A percentile compares a stretch with the other conserved stretches of the same genome.
Evolutionary conservation across 345 rosid genomes (phyloP).

Genomic region (Hypericum androsaemum): DNA sequence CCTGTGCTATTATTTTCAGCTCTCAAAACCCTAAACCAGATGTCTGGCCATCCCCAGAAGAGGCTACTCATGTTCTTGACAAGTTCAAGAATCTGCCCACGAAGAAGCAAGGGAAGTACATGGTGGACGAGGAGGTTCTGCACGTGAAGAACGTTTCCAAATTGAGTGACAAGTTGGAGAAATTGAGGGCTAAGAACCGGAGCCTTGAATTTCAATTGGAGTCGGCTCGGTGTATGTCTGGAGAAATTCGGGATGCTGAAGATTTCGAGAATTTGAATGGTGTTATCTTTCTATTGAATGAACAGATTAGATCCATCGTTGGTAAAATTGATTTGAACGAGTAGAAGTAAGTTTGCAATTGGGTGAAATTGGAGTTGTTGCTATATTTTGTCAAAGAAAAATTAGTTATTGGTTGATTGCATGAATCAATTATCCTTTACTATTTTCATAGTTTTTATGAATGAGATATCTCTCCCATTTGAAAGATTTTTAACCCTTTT

Average conservation of each 20-base stretch:
- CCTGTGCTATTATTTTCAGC: slow-evolving; percentile 31
- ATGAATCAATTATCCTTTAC: no score
- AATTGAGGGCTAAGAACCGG: slow-evolving; percentile 14
- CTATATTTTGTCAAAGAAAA: no score
- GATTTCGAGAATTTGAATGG: slow-evolving; percentile 13
- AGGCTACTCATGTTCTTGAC: slow-evolving; percentile 11
- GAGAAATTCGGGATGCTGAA: slow-evolving; percentile 1
- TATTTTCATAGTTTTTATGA: no score
- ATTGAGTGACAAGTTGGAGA: slow-evolving; percentile 13
- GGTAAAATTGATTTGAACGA: slow-evolving; percentile 2
- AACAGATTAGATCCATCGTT: slow-evolving; percentile 10
- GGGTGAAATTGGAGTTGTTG: no score
- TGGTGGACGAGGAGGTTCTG: slow-evolving; percentile 26
- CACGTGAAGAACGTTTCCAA: slow-evolving; percentile 10
- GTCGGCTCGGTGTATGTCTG: slow-evolving; percentile 2
- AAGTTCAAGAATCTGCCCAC: slow-evolving; percentile 19
- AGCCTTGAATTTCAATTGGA: slow-evolving; percentile 22
- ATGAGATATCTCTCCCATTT: no score
- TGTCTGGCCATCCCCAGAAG: slow-evolving; percentile 32
- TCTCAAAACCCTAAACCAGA: slow-evolving; percentile 15
- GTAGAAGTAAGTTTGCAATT: no score
- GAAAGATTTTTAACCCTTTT: no score
- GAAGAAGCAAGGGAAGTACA: slow-evolving; percentile 25
- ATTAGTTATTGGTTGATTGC: no score
- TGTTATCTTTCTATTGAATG: slow-evolving; percentile 5